Evolutionary conservation across 306 rosid genomes (phyloP), one percentile per base, ranked within the genome.

Genomic region (Casuarina cunninghamiana): DNA sequence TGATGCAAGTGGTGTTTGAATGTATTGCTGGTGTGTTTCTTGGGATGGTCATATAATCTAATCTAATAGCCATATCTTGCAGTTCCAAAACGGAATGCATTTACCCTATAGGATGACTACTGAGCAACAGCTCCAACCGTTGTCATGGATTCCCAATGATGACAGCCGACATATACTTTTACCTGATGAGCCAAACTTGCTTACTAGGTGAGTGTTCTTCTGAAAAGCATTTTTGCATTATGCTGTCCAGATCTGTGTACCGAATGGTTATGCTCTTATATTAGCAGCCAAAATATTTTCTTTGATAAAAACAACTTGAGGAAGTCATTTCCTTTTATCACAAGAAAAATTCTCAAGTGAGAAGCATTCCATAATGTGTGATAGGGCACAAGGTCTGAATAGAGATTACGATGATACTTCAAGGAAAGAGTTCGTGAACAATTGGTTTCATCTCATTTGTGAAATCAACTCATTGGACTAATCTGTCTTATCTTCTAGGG

Each of bases 41-140:
- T 21, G 8, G 58, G n/a, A 10, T 58, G 58, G 77, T 55, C 5
- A 74, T 10, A 50, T 10, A 50, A 71, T 38, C 37, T 45, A 69
- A 55, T 71, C 81, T 42, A 65, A 37, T 58, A 53, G 69, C 17
- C 82, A 66, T 55, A n/a, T 81, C 66, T 82, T 89, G 68, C 93
- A 93, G 97, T 92, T 89, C 87, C 91, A 81, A 84, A 87, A 87
- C 66, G 97, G 89, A 54, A 78, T 92, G 81, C 84, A 86, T 74
- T 74, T 88, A 54, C 91, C 98, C 71, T 89, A 83, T 70, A 83
- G 85, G 86, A 83, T 95, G 89, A 84, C 83, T 81, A 51, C 84
- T 68, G 91, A 88, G 46, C 98, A 89, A 53, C 94, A 89, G 80
- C 90, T 92, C 63, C 95, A 92, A 78, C 87, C 94, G 55, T 67